Evolutionary conservation across 2,329 filamentous ascomycete species (phyloP).

Genomic region (Fusarium nygamai): DNA sequence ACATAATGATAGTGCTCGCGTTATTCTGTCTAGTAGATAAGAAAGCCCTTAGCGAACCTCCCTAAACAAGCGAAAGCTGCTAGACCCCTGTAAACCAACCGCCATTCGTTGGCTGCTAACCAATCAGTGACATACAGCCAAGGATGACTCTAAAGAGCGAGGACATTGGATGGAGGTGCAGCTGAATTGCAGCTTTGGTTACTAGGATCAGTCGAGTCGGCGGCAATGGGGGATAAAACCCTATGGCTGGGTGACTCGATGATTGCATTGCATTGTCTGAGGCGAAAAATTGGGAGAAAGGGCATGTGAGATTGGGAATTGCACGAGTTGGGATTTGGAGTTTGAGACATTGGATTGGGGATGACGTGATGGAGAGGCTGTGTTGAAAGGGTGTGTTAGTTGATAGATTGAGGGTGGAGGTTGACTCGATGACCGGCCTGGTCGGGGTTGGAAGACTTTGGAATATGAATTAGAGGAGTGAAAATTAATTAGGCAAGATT

Average conservation of each 20-base stretch:
- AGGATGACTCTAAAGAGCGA: conserved; percentile 13
- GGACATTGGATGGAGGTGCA: conserved; percentile 21
- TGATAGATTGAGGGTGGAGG: not conserved
- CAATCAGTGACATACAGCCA: conserved; percentile 19
- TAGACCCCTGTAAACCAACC: conserved; percentile 11
- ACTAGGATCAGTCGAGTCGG: not conserved
- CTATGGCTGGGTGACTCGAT: conserved; percentile 7
- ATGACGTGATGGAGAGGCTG: not conserved
- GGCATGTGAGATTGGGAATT: not conserved
- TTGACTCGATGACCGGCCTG: not conserved
- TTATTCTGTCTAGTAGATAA: not conserved
- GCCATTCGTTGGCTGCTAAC: conserved; percentile 25
- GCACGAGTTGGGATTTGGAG: not conserved
- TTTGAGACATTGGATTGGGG: not conserved
- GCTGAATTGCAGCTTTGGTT: conserved; percentile 20
- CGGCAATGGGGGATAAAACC: conserved; percentile 4
- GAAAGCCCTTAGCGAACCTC: conserved; percentile 20
- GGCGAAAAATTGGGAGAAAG: not conserved
- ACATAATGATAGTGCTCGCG: accelerated
- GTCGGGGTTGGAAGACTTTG: not conserved
- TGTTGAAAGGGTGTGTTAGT: not conserved
- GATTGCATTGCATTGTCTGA: not conserved
- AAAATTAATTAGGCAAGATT: not conserved
- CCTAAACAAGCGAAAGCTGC: conserved; percentile 15
- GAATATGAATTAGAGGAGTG: not conserved